phyloP scores from a whole-genome alignment of 495 filamentous ascomycete species.

The Xylaria flabelliformis region DNA sequence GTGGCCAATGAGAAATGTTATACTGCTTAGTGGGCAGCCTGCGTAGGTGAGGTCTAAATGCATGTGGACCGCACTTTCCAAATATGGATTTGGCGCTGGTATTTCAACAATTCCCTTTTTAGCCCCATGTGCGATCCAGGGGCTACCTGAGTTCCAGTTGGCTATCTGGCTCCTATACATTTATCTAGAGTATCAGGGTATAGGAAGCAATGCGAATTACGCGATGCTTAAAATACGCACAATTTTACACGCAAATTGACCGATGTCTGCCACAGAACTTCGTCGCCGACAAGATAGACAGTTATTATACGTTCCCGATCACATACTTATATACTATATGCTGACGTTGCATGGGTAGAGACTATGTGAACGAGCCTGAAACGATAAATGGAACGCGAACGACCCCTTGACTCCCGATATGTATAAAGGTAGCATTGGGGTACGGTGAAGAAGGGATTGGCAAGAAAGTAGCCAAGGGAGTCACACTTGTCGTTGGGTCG shows the following conservation, averaged over 20 bases:
- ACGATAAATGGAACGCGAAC: conserved; percentile 40
- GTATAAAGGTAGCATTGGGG: conserved; percentile 12
- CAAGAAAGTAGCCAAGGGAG: neutral
- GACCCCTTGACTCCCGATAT: conserved; percentile 32
- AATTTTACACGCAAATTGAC: neutral
- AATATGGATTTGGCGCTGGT: neutral
- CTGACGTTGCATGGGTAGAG: conserved; percentile 29
- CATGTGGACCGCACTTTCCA: conserved; percentile 1
- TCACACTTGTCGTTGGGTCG: neutral
- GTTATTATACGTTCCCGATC: conserved; percentile 23
- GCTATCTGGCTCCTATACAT: neutral
- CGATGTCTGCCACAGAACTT: neutral
- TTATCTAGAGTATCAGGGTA: neutral
- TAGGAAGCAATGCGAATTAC: neutral
- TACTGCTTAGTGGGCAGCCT: neutral
- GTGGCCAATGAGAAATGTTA: conserved; percentile 16
- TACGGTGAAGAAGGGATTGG: neutral
- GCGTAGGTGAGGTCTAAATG: neutral
- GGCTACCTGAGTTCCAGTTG: neutral
- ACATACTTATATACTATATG: conserved; percentile 26
- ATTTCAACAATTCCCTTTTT: neutral
- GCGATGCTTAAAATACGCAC: neutral
- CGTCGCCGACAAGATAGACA: neutral
- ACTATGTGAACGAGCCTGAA: conserved; percentile 34
- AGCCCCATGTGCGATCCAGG: conserved; percentile 21